Conservation (phyloP, 2,329 filamentous ascomycete genomes). For the Biscogniauxia marginata region DNA sequence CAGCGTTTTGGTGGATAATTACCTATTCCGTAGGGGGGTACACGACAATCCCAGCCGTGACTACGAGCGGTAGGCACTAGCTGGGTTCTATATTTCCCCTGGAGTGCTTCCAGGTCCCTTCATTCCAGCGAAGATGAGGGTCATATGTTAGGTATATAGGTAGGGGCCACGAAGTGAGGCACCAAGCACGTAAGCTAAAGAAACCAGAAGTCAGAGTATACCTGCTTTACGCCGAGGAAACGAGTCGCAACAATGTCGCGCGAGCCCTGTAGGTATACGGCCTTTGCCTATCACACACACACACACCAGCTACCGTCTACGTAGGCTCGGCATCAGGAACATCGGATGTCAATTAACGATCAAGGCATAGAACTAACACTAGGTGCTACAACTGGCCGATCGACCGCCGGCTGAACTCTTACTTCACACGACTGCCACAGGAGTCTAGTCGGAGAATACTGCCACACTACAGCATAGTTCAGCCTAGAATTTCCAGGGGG, state of each 20-base stretch:
- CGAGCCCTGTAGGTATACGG: too few species aligned
- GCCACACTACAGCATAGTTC: constrained; percentile 6
- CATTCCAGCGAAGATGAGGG: neutral
- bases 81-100: neutral
- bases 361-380: constrained; percentile 21
- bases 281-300: neutral
- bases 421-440: constrained; percentile 5
- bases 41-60: neutral
- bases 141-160: neutral
- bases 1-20: constrained; percentile 11
- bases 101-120: neutral
- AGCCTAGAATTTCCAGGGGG: constrained; percentile 3
- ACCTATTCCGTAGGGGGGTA: neutral
- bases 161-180: too few species aligned
- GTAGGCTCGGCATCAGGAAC: constrained; percentile 2
- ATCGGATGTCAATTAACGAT: constrained; percentile 22
- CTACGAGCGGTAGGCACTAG: neutral
- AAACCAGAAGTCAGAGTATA: too few species aligned
- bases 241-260: too few species aligned
- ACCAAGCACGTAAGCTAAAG: too few species aligned
- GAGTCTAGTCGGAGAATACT: constrained; percentile 8
- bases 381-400: constrained; percentile 21
- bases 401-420: constrained; percentile 2
- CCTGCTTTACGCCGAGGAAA: too few species aligned
- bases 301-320: constrained; percentile 9